These are phyloP conservation scores for Phytophthora capsici DNA, from an alignment of 352 stramenopile species.

Conservation along the genomic window DNA sequence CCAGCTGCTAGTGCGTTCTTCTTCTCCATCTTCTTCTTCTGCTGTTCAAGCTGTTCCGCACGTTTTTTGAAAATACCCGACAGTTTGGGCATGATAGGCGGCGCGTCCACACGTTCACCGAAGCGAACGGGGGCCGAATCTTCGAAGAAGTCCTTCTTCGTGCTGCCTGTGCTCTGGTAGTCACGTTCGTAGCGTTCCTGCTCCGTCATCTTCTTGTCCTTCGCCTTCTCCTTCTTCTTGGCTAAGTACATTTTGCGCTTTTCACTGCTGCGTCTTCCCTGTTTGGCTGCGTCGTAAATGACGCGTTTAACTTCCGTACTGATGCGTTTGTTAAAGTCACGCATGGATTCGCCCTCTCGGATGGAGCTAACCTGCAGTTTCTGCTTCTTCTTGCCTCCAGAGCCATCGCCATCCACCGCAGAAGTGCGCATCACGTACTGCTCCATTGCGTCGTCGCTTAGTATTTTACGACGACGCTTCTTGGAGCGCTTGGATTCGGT, in stretches of 20 bases:
- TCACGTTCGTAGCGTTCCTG: slow-evolving; percentile 82
- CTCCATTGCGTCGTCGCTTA: slow-evolving; percentile 70
- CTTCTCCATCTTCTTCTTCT: slow-evolving; percentile 48
- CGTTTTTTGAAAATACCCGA: slow-evolving; percentile 84
- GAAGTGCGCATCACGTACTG: slow-evolving; percentile 67
- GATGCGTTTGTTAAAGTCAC: slow-evolving; percentile 87
- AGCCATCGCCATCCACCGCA: slow-evolving; percentile 39
- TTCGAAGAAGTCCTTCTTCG: slow-evolving; percentile 81
- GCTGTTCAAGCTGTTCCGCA: slow-evolving; percentile 50
- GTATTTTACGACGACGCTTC: slow-evolving; percentile 75
- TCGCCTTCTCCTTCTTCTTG: slow-evolving; percentile 83
- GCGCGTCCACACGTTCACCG: slow-evolving; percentile 81
- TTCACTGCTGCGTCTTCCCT: slow-evolving; percentile 66
- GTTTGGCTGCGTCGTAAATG: slow-evolving; percentile 86
- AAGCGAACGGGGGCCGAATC: slow-evolving; percentile 68
- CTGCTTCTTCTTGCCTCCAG: slow-evolving; percentile 42
- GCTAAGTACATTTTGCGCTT: slow-evolving; percentile 81
- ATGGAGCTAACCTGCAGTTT: slow-evolving; percentile 69
- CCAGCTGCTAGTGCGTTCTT: slow-evolving; percentile 26
- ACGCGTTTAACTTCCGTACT: slow-evolving; percentile 84
- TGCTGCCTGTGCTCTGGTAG: slow-evolving; percentile 69
- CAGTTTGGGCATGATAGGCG: slow-evolving; percentile 83
- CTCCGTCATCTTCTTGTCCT: slow-evolving; percentile 79
- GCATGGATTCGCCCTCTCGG: slow-evolving; percentile 75
- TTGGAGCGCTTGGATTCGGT: slow-evolving; percentile 80